These are phyloP conservation scores for Pisolithus thermaeus DNA, from an alignment of 1,284 basidiomycete species.

Conservation along the genomic window DNA sequence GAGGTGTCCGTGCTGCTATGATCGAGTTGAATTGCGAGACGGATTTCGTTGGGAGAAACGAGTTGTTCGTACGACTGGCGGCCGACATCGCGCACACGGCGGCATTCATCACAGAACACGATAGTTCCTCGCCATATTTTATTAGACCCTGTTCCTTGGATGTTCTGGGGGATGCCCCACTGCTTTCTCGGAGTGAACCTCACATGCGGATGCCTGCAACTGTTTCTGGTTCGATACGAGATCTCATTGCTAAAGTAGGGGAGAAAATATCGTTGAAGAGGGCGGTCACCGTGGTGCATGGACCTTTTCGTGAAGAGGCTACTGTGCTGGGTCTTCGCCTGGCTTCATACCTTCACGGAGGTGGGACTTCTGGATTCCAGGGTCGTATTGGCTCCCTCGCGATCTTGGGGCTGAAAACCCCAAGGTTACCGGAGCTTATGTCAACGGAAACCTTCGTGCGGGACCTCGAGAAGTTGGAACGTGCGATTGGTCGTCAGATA, in stretches of 20 bases:
- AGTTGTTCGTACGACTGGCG: slow-evolving; percentile 76
- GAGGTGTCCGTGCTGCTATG: slow-evolving; percentile 73
- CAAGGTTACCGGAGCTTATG: slow-evolving; percentile 39
- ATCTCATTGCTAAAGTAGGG: slow-evolving; percentile 80
- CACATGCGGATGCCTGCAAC: slow-evolving; percentile 40
- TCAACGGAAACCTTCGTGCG: slow-evolving; percentile 39
- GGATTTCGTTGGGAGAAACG: slow-evolving; percentile 90
- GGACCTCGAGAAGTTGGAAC: slow-evolving; percentile 64
- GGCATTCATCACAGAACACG: slow-evolving; percentile 68
- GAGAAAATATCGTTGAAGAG: slow-evolving; percentile 84
- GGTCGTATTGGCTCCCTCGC: slow-evolving; percentile 72
- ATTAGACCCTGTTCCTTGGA: slow-evolving; percentile 46
- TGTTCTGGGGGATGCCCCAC: slow-evolving; percentile 58
- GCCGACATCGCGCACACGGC: slow-evolving; percentile 83
- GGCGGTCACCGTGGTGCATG: slow-evolving; percentile 64
- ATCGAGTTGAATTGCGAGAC: slow-evolving; percentile 96
- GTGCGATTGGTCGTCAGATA: slow-evolving; percentile 79
- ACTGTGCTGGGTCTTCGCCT: slow-evolving; percentile 51
- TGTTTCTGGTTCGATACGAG: slow-evolving; percentile 71
- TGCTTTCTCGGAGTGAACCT: slow-evolving; percentile 48
- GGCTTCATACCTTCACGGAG: slow-evolving; percentile 78
- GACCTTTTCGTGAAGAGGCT: slow-evolving; percentile 41
- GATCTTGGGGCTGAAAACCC: slow-evolving; percentile 54
- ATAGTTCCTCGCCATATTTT: slow-evolving; percentile 30
- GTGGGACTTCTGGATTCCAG: slow-evolving; percentile 40